phyloP scores from a whole-genome alignment of 805 yeast genomes.

The Sugiyamaella marilandica region DNA sequence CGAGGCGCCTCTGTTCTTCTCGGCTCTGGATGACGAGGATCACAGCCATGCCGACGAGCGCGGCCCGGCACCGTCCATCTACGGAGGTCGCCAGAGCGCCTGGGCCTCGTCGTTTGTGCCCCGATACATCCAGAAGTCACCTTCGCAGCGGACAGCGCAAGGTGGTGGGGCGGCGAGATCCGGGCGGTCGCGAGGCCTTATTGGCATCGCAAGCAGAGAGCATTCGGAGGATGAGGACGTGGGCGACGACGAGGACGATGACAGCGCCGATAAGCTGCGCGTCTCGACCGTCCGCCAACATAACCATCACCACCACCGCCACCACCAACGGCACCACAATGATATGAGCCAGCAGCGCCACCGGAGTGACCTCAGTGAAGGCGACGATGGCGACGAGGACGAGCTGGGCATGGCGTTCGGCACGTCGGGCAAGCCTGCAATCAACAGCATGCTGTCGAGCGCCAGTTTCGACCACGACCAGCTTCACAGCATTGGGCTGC shows the following conservation, averaged over 20 bases:
- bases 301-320: conserved; percentile 11
- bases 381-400: conserved; percentile 12
- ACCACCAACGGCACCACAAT: not conserved
- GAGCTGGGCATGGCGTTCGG: conserved; percentile 4
- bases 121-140: not conserved
- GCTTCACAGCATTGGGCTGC: conserved; percentile 4
- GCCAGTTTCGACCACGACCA: conserved; percentile 2
- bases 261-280: too few relatives aligned
- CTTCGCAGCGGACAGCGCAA: not conserved
- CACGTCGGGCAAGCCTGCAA: not conserved
- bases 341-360: not conserved
- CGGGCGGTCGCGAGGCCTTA: conserved; percentile 5
- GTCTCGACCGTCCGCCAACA: too few relatives aligned
- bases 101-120: conserved; percentile 16
- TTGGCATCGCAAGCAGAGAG: conserved; percentile 7
- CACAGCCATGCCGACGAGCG: conserved; percentile 17
- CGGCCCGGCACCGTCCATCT: conserved; percentile 13
- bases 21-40: conserved; percentile 24
- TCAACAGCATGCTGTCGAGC: not conserved
- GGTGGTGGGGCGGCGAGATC: not conserved
- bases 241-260: too few relatives aligned
- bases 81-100: conserved; percentile 10
- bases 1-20: conserved; percentile 29
- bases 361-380: conserved; percentile 4
- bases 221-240: conserved; percentile 11